Evolutionary conservation across 305 asterid species (phyloP), one percentile per base, ranked within the genome.

Genomic region (Vinca major): DNA sequence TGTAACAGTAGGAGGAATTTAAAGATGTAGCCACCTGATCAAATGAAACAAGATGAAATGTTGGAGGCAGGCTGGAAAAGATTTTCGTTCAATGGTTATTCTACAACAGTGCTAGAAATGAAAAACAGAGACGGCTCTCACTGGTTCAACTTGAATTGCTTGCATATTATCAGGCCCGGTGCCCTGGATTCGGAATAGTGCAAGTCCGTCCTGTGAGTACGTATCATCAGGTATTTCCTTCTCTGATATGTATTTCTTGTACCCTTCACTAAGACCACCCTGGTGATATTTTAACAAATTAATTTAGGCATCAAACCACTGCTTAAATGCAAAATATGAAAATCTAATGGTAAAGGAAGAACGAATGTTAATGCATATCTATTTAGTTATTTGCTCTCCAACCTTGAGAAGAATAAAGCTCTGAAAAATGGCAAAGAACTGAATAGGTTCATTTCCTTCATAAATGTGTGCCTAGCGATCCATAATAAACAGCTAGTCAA

Each of bases 121-220:
- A 52, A 57, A 79, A 47, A 44, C 61, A 66, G 75, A 68, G 67
- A 33, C 13, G 68, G 45, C 39, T 75, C 93, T 81, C 79, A 95
- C 99, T 36, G 95, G 90, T 76, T 88, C 97, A 79, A 95, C 97
- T 91, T 95, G 98, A 80, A 95, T 89, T 70, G 98, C 87, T 79
- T 95, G 99, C 99, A 95, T 95, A 85, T 91, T 88, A 41, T 95
- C 99, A 41, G 99, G 99, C 61, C 99, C 99, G 41, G 85, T 86
- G 71, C 99, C 99, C 82, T 95, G 99, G 80, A 91, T 83, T 57
- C 98, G 89, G 79, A 95, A 95, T 69, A 95, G 68, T 53, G 98
- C 98, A 74, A 95, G 83, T 69, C 92, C 97, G 63, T 91, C 96
- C 64, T 80, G 89, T 52, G 79, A n/a, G 73, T 89, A 95, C 58